phyloP scores from a whole-genome alignment of 495 filamentous ascomycete genomes.

The Talaromyces thailandensis region DNA sequence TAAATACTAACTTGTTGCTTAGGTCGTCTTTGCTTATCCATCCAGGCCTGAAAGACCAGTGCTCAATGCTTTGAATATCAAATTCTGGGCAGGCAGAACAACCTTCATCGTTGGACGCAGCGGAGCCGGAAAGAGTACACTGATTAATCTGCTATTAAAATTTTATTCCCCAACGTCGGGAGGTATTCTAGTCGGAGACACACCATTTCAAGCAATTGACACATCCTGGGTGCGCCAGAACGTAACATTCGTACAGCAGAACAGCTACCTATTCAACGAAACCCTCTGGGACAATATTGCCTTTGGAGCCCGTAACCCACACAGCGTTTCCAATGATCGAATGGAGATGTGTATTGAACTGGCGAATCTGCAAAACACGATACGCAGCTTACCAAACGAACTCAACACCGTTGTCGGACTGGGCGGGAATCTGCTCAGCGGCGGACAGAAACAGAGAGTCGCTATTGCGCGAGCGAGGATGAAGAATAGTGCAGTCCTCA shows the following conservation, averaged over 20 bases:
- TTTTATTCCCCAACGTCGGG: slow-evolving; percentile 66
- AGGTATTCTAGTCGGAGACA: slow-evolving; percentile 59
- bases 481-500: slow-evolving; percentile 68
- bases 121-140: slow-evolving; percentile 89
- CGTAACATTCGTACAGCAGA: slow-evolving; percentile 76
- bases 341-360: slow-evolving; percentile 47
- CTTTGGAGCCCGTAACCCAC: slow-evolving; percentile 50
- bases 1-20: slow-evolving; percentile 5
- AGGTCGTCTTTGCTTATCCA: slow-evolving; percentile 83
- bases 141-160: slow-evolving; percentile 68
- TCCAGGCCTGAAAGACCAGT: slow-evolving; percentile 55
- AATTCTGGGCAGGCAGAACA: slow-evolving; percentile 62
- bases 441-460: slow-evolving; percentile 73
- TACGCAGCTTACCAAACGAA: slow-evolving; percentile 63
- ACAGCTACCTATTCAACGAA: slow-evolving; percentile 75
- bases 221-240: slow-evolving; percentile 68
- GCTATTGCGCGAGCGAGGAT: slow-evolving; percentile 73
- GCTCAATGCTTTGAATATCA: slow-evolving; percentile 50
- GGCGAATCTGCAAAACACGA: slow-evolving; percentile 62
- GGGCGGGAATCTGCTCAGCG: slow-evolving; percentile 65
- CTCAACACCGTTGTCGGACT: slow-evolving; percentile 64
- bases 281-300: slow-evolving; percentile 74
- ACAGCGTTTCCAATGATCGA: slow-evolving; percentile 39
- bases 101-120: slow-evolving; percentile 81
- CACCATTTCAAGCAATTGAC: slow-evolving; percentile 52